phyloP scores from a whole-genome alignment of 345 rosid genomes.

The Boechera divaricarpa region DNA sequence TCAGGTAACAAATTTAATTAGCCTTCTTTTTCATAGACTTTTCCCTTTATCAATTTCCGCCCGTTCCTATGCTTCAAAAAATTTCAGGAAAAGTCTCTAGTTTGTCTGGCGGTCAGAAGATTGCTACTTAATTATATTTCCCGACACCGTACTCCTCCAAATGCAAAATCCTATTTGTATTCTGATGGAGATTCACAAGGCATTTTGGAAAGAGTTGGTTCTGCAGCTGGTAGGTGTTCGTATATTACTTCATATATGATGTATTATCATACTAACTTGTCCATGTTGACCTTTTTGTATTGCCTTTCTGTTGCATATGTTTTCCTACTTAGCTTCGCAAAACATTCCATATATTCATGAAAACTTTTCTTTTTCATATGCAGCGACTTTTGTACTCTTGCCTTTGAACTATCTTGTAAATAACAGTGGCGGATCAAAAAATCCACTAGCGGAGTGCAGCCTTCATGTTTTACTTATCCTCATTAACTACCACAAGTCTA shows the following conservation, averaged over 20 bases:
- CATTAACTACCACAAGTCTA: constrained; percentile 75
- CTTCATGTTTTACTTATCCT: constrained; percentile 86
- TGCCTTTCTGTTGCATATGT: not conserved
- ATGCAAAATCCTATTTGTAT: constrained; percentile 58
- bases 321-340: not conserved
- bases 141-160: constrained; percentile 56
- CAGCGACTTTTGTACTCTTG: constrained; percentile 82
- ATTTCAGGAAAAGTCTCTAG: constrained; percentile 76
- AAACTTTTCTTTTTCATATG: constrained; percentile 48
- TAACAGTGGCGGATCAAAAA: constrained; percentile 64
- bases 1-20: constrained; percentile 58
- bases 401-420: constrained; percentile 85
- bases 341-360: constrained; percentile 10
- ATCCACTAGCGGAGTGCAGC: constrained; percentile 78
- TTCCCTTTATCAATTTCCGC: constrained; percentile 11
- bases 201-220: constrained; percentile 86
- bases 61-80: constrained; percentile 21
- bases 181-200: constrained; percentile 67
- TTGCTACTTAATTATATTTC: constrained; percentile 74
- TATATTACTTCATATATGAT: constrained; percentile 8
- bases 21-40: constrained; percentile 17
- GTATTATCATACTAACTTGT: constrained; percentile 5
- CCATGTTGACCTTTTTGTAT: constrained; percentile 26
- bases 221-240: constrained; percentile 79
- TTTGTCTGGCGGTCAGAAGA: constrained; percentile 63